A percentile compares a stretch with the other conserved stretches of the same genome.
Evolutionary conservation across 768 basidiomycete species (phyloP).

Genomic region (Kwoniella europaea): DNA sequence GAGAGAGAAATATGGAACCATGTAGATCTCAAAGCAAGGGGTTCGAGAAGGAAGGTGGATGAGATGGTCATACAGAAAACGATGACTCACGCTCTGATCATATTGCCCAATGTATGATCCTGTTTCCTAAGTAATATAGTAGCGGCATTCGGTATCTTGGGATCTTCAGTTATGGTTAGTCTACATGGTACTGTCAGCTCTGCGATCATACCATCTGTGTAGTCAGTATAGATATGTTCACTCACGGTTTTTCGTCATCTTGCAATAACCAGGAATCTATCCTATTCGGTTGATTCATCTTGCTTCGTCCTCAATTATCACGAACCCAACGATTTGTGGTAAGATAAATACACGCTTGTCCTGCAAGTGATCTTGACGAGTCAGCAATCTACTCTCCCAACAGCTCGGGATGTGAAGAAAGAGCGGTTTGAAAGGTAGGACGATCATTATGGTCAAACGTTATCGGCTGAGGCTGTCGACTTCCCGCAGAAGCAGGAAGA

Average conservation of each 20-base stretch:
- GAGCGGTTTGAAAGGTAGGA: constrained; percentile 5
- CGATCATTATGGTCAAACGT: constrained; percentile 33
- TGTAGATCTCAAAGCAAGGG: no score
- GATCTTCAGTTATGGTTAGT: constrained; percentile 89
- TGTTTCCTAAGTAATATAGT: constrained; percentile 94
- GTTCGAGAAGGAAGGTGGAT: background rate
- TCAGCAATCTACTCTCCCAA: background rate
- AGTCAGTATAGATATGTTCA: constrained; percentile 36
- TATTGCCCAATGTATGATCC: constrained; percentile 94
- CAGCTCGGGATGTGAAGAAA: background rate
- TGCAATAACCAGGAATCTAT: constrained; percentile 89
- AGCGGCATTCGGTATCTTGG: constrained; percentile 96
- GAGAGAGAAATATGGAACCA: no score
- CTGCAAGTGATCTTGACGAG: background rate
- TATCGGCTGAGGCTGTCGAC: constrained; percentile 38
- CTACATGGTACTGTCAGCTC: constrained; percentile 60
- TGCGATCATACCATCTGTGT: no score
- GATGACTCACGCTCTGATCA: constrained; percentile 77
- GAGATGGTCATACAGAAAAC: background rate
- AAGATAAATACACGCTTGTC: background rate
- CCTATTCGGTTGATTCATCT: constrained; percentile 90
- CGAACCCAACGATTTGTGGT: background rate
- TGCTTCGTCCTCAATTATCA: background rate
- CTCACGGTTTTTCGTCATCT: constrained; percentile 92
- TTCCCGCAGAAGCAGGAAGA: constrained; percentile 13